Base-by-base conservation (phyloP, 2,329 filamentous ascomycete genomes). In the Monosporascus sp. region DNA sequence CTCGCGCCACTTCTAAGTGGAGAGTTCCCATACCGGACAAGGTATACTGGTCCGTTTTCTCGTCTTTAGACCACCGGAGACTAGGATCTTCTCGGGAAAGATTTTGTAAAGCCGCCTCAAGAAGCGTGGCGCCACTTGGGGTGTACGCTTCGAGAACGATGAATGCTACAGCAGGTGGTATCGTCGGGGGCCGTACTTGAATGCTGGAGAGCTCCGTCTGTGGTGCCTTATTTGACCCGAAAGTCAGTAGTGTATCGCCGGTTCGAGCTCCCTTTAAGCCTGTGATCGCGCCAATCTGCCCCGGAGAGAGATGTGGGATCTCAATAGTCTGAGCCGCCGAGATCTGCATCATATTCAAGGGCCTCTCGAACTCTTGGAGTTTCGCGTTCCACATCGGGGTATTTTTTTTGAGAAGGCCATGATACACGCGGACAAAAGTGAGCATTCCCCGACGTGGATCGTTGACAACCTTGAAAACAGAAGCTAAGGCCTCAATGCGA, bases 1-100 rank as follows among this genome's bases (percentile, higher is more conserved):
- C 90, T 48, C 90, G 78, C 0, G 93, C 92, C 48, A 99, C 94
- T 63, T 99, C 94, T 1, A 99, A 79, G 70, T 99, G 94, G 27
- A 99, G 80, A 63, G 96, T 90, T 7, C 94, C 94, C 94, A 99
- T 97, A 4, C 94, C 94, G 50, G 92, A 92, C 0, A 99, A 79
- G 34, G 96, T 86, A 47, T 94, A 97, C 65, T 96, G 91, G 2
- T 94, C 94, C 1, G 90, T 92, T 68, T 97, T 94, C 56, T 93
- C 84, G 62, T 97, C 90, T 31, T 89, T 78, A 37, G 80, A 88
- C 66, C 96, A 89, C 52, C 94, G 84, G 22, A 99, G 75, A 68
- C 91, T 97, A 0, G 94, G 94, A 63, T 99, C 94, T 73, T 99
- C 94, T 60, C 94, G 80, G 0, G 96, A 82, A 5, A 96, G 80